These are phyloP conservation scores for Lactarius evosmus DNA, from an alignment of 768 basidiomycete genomes.

Conservation along the genomic window DNA sequence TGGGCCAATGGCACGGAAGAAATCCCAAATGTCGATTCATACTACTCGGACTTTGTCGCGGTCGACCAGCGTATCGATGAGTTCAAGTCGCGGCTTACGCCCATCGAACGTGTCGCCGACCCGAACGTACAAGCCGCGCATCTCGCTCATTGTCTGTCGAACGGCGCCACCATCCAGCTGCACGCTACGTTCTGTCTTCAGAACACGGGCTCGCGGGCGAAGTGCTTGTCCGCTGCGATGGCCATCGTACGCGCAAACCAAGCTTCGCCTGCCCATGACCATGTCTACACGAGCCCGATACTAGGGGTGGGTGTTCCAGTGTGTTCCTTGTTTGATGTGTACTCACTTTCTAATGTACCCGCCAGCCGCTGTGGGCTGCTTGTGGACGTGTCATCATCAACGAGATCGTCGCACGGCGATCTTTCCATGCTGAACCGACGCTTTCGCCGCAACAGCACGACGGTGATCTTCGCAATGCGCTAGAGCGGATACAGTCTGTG, in stretches of 20 bases:
- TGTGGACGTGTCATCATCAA: constrained; percentile 26
- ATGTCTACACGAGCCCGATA: constrained; percentile 4
- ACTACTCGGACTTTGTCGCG: constrained; percentile 30
- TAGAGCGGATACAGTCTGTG: constrained; percentile 23
- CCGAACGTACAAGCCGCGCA: constrained; percentile 30
- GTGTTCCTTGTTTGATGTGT: background rate
- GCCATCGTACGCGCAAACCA: constrained; percentile 22
- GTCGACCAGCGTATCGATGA: constrained; percentile 35
- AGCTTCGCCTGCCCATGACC: constrained; percentile 9
- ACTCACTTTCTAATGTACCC: background rate
- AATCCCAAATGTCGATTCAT: constrained; percentile 24
- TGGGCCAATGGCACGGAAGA: constrained; percentile 4
- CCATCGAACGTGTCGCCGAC: constrained; percentile 24
- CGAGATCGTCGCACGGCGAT: constrained; percentile 24
- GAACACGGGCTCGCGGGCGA: constrained; percentile 24
- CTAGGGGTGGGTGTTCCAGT: constrained; percentile 13
- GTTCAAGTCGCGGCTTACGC: constrained; percentile 30
- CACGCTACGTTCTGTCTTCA: constrained; percentile 30
- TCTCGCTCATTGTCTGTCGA: constrained; percentile 31
- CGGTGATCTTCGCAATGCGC: constrained; percentile 16
- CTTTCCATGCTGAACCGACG: constrained; percentile 13
- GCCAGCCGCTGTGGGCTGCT: constrained; percentile 24
- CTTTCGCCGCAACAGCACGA: constrained; percentile 15
- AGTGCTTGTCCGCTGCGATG: constrained; percentile 25
- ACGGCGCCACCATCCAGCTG: constrained; percentile 34